Evolutionary conservation across 2,329 filamentous ascomycete species (phyloP), one percentile per base, ranked within the genome.

Genomic region (Trichoderma arundinaceum): DNA sequence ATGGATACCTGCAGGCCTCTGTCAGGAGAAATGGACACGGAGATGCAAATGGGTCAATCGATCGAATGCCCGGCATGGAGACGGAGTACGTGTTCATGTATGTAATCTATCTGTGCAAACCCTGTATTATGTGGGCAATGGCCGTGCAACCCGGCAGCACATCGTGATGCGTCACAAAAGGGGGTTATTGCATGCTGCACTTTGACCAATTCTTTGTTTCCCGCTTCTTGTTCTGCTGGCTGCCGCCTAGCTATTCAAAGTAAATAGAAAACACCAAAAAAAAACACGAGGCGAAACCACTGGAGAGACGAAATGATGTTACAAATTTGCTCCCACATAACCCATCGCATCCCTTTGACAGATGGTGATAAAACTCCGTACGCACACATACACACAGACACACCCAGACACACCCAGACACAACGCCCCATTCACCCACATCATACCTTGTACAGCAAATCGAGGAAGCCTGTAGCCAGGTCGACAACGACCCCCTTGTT

Each of bases 401-500:
- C 52, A 39, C 39, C 22, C 12, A 44, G 33, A 22, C 44, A 39
- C 19, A 22, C 41, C 10, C 32, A 43, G 33, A 43, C 61, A 39
- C 38, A 15, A 33, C 17, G 13, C 13, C 41, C 10, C 38, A 44
- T 17, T 46, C 58, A 3, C 22, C 22, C 22, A 35, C 49, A 54
- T 80, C 80, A 95, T 67, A 90, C 90, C 83, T 96, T 96, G 79
- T 97, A 97, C 77, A 97, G 76, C 60, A 95, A 90, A 80, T 98
- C 94, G 75, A 98, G 82, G 78, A 98, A 99, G 0, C 93, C 94
- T 71, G 85, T 92, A 1, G 94, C 94, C 75, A 99, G 80, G 72
- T 96, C 92, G 70, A 92, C 92, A 38, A 99, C 93, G 39, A 99
- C 90, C 71, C 91, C 92, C 86, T 98, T 98, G 77, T 99, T 96